Evolutionary conservation across 495 filamentous ascomycete genomes (phyloP).

Genomic region (Corynascus novoguineensis): DNA sequence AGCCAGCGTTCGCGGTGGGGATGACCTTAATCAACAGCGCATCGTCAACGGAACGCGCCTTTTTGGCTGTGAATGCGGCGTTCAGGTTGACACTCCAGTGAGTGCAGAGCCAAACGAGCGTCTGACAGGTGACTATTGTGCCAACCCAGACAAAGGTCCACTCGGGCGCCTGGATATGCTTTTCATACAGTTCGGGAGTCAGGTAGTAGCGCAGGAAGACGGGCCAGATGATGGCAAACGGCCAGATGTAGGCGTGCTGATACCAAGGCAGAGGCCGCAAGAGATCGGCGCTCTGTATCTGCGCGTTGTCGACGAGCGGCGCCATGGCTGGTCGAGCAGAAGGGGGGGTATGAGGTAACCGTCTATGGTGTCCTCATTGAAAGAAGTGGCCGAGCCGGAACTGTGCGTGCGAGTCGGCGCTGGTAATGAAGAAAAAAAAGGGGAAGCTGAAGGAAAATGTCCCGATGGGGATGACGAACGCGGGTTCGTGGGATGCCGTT

Average conservation of each 20-base stretch:
- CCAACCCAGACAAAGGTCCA: conserved; percentile 96
- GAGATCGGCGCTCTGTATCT: conserved; percentile 82
- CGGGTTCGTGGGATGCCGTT: neutral
- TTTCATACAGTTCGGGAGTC: conserved; percentile 74
- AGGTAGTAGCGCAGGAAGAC: conserved; percentile 83
- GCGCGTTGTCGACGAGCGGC: conserved; percentile 82
- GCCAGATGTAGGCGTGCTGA: conserved; percentile 85
- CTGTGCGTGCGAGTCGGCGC: neutral
- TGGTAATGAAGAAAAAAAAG: neutral
- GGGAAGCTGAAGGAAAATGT: neutral
- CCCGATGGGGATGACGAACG: neutral
- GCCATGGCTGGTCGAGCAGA: conserved; percentile 28
- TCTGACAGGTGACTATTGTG: conserved; percentile 79
- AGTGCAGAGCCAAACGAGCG: conserved; percentile 88
- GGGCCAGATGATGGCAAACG: conserved; percentile 87
- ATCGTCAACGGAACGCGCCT: conserved; percentile 61
- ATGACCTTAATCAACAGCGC: conserved; percentile 93
- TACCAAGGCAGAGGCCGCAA: conserved; percentile 79
- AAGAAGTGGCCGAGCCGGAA: neutral
- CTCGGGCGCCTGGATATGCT: conserved; percentile 79
- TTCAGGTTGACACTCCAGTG: conserved; percentile 92
- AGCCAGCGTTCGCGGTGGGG: conserved; percentile 81
- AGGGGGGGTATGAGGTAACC: neutral
- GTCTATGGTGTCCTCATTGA: conserved; percentile 23
- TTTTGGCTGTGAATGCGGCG: conserved; percentile 72